Base-by-base conservation (phyloP, 202 grass and related monocot genomes). In the Tripidium arundinaceum region DNA sequence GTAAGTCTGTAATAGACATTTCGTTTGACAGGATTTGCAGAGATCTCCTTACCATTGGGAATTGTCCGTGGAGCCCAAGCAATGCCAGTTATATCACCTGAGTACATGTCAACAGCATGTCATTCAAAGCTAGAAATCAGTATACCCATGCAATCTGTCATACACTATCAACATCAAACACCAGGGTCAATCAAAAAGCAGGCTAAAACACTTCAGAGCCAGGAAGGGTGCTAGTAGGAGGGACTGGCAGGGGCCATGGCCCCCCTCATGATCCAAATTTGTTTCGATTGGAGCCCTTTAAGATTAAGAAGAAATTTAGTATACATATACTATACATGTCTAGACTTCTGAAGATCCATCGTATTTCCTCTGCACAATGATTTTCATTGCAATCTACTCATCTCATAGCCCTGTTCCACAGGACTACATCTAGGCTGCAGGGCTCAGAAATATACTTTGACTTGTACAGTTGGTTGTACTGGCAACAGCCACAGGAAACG, bases 21-120 rank as follows among this genome's bases (percentile, higher is more conserved):
- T 72, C 14, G 15, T 33, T 68, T 27, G 5, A 39, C 19, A 1
- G 54, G 21, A 18, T 42, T 57, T 64, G 4, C 13, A 47, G 55
- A 79, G 34, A 37, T 82, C 69, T 71, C 58, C 83, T 80, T 82
- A 99, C 96, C 90, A 78, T 90, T 91, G 60, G 76, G 77, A 87
- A 99, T 72, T 25, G 22, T 78, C 6, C 25, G 82, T 75, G 86
- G 86, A 83, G 88, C 74, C 96, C 92, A 99, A 76, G 86, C 86
- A 87, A 99, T 93, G 41, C 92, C 82, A 76, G 85, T 85, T 80
- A 99, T 96, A 86, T 90, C 80, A 93, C 92, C 96, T 98, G 84
- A 76, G 58, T 2, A 81, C 47, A 73, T 76, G 18, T 71, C 33
- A 78, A 21, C 19, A 81, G 33, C 29, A 90, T 25, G 52, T 81